These are phyloP conservation scores for Rhodotorula diobovata DNA, from an alignment of 768 basidiomycete genomes.

Conservation along the genomic window DNA sequence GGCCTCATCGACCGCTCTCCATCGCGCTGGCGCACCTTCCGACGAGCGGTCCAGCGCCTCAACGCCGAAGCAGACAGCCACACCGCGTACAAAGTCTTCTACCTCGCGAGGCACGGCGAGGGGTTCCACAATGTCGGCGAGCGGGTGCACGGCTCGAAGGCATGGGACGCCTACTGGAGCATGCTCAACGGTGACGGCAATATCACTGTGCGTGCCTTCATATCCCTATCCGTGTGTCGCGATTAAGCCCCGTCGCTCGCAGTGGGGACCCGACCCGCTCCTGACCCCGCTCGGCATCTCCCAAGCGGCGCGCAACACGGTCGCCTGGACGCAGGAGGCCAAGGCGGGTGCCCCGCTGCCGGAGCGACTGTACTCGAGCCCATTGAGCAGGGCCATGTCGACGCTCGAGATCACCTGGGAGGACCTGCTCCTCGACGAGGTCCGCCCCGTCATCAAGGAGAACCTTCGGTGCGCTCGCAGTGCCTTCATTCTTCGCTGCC, in stretches of 20 bases:
- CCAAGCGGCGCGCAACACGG: constrained; percentile 38
- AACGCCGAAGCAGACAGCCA: constrained; percentile 35
- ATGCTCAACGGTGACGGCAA: constrained; percentile 40
- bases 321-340: constrained; percentile 33
- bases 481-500: neutral
- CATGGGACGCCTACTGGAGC: constrained; percentile 44
- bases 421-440: constrained; percentile 23
- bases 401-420: constrained; percentile 44
- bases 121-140: constrained; percentile 42
- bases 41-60: constrained; percentile 25
- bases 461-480: constrained; percentile 24
- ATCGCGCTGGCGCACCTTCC: constrained; percentile 38
- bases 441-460: constrained; percentile 38
- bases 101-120: constrained; percentile 41
- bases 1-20: constrained; percentile 25
- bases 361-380: constrained; percentile 41
- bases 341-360: constrained; percentile 39
- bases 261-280: constrained; percentile 45
- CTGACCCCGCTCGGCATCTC: constrained; percentile 38
- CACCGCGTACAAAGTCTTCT: constrained; percentile 45
- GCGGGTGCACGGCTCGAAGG: constrained; percentile 34
- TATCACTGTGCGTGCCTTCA: constrained; percentile 25
- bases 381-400: constrained; percentile 36
- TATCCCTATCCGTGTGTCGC: neutral
- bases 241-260: neutral